Base-by-base conservation (phyloP, 768 basidiomycete genomes). In the Phylloporus sp. region DNA sequence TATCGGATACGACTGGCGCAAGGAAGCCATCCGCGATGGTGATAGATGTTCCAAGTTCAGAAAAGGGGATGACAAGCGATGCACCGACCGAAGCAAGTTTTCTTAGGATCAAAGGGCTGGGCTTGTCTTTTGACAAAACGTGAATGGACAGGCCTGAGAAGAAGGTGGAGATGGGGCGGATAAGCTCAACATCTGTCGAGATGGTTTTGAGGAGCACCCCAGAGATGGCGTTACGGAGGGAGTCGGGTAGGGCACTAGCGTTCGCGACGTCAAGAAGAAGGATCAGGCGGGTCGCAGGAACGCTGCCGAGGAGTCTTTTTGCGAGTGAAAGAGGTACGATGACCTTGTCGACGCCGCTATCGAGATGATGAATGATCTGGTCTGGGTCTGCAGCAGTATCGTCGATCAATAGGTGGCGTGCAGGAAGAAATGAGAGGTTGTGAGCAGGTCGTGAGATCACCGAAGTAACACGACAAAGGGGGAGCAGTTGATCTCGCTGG, bases 1-100 rank as follows among this genome's bases (percentile, higher is more conserved):
- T 82, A 66, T 99, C 95, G 1, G 92, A 90, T 18, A 75, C 67
- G 39, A 96, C 66, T 4, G 84, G 78, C 1, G 93, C 81, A 41
- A 94, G 80, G 72, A 95, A 95, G 21, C 86, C 86, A 58, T 93
- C 89, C 6, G 81, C 80, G 50, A 96, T 67, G 59, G 86, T 86
- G 46, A 93, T 72, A 52, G 81, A 76, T 6, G 72, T 65, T 38
- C 69, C 53, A 42, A 94, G 79, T 40, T 84, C 79, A 35, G 81
- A 76, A 26, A 79, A 77, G 14, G 87, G 83, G 42, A 96, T 69
- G 50, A 93, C 81, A 28, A 84, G 75, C 6, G 78, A 79, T 34
- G 81, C 83, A 23, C 78, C 77, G 40, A 77, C 76, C 33, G 71
- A 72, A 42, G 68, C 63, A 18, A 90, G 74, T 47, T 80, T 79